phyloP scores from a whole-genome alignment of 2,329 filamentous ascomycete genomes.

The Aspergillus brasiliensis region DNA sequence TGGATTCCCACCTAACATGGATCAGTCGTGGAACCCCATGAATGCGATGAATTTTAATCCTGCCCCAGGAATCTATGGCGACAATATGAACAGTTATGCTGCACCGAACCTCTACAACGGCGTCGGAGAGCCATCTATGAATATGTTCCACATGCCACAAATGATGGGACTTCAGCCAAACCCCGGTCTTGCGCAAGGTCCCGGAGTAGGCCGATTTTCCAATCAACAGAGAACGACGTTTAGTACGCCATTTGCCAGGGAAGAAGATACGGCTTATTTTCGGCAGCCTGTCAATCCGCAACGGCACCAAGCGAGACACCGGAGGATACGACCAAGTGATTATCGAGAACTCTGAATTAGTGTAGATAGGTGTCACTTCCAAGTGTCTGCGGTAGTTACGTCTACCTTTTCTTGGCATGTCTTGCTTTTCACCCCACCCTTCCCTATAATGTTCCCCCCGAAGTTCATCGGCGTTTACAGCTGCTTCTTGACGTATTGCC shows the following conservation, averaged over 20 bases:
- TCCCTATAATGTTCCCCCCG: neutral
- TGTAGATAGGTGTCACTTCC: neutral
- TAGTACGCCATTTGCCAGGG: conserved; percentile 58
- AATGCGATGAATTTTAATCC: conserved; percentile 45
- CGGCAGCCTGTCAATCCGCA: conserved; percentile 94
- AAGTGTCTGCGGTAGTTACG: neutral
- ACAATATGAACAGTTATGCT: conserved; percentile 34
- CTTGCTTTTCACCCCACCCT: too few species aligned
- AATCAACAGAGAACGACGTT: conserved; percentile 62
- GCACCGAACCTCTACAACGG: conserved; percentile 39
- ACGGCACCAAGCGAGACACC: conserved; percentile 78
- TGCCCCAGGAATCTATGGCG: conserved; percentile 39
- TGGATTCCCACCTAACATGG: conserved; percentile 37
- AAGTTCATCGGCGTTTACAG: neutral
- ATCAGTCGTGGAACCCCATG: conserved; percentile 48
- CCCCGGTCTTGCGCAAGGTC: conserved; percentile 33
- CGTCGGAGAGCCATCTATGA: conserved; percentile 34
- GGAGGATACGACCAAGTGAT: conserved; percentile 81
- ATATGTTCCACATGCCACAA: conserved; percentile 41
- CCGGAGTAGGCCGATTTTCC: conserved; percentile 50
- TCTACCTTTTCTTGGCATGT: neutral
- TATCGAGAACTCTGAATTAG: conserved; percentile 72
- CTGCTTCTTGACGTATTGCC: neutral
- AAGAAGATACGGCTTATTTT: conserved; percentile 90
- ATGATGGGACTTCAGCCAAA: conserved; percentile 34